Conservation (phyloP, 768 basidiomycete genomes). For the Naematelia encephala region DNA sequence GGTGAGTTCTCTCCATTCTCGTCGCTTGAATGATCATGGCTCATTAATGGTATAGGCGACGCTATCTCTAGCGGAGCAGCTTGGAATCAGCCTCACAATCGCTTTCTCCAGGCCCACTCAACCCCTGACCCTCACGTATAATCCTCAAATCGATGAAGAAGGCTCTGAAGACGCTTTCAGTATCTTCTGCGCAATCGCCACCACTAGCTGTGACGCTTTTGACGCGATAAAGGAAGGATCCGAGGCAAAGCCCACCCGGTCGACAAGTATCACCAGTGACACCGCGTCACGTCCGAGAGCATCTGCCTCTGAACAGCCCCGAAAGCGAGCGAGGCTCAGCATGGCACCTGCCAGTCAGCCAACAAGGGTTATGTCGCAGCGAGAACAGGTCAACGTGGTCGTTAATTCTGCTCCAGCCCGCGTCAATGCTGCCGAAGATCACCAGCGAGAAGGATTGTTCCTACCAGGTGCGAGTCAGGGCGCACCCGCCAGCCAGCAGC, state of each 20-base stretch:
- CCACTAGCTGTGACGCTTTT: slow-evolving; percentile 45
- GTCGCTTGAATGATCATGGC: neutral
- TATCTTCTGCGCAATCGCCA: slow-evolving; percentile 49
- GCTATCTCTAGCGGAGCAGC: slow-evolving; percentile 41
- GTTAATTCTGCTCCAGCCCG: neutral
- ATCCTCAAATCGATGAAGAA: slow-evolving; percentile 22
- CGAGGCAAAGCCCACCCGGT: neutral
- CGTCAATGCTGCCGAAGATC: neutral
- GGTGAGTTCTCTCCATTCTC: slow-evolving; percentile 34
- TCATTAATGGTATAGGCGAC: slow-evolving; percentile 28
- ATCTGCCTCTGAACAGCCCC: neutral
- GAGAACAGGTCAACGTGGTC: neutral
- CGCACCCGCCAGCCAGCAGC: neutral
- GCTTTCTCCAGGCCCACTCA: slow-evolving; percentile 43
- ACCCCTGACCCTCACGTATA: slow-evolving; percentile 41
- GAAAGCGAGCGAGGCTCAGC: neutral
- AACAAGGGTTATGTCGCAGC: neutral
- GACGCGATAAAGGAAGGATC: neutral
- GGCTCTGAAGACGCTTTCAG: slow-evolving; percentile 20
- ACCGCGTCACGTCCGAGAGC: neutral
- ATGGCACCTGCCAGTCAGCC: neutral
- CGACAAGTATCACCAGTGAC: neutral
- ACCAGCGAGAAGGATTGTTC: slow-evolving; percentile 5
- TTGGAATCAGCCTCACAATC: slow-evolving; percentile 35
- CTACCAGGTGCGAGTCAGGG: slow-evolving; percentile 12